Percentiles rank a stretch among this genome's conserved stretches.
Conservation (phyloP, 225 moss, liverwort and hornwort genomes). For the Thuidium tamariscinum region DNA sequence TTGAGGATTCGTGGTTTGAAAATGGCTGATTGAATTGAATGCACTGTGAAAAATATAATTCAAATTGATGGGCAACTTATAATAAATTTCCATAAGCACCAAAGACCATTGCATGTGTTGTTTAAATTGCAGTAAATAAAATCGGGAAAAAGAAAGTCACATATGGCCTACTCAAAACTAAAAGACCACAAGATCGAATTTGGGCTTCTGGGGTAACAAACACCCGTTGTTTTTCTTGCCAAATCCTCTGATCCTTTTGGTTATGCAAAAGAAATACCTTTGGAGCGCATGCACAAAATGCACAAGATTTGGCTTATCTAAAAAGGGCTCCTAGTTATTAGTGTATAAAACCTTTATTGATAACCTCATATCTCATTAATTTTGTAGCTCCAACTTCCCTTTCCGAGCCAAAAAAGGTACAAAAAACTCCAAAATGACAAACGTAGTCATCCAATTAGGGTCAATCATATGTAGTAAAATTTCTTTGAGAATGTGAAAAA, state of each 20-base stretch:
- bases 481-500: background rate
- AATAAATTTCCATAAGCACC: background rate
- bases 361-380: background rate
- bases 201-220: background rate
- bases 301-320: background rate
- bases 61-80: too few species aligned
- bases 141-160: background rate
- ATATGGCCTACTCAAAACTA: background rate
- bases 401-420: rapidly evolving
- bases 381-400: background rate
- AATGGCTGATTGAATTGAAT: background rate
- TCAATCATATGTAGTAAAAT: background rate
- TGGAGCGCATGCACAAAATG: background rate
- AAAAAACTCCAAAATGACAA: background rate
- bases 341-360: background rate
- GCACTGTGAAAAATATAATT: background rate
- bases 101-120: background rate
- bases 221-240: background rate
- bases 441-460: background rate
- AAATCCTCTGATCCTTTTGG: background rate
- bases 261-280: background rate
- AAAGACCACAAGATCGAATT: background rate
- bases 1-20: background rate
- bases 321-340: background rate
- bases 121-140: background rate